A percentile compares a stretch with the other conserved stretches of the same genome.
Evolutionary conservation across 1,139 yeast genomes (phyloP).

Genomic region (Yamadazyma sp.): DNA sequence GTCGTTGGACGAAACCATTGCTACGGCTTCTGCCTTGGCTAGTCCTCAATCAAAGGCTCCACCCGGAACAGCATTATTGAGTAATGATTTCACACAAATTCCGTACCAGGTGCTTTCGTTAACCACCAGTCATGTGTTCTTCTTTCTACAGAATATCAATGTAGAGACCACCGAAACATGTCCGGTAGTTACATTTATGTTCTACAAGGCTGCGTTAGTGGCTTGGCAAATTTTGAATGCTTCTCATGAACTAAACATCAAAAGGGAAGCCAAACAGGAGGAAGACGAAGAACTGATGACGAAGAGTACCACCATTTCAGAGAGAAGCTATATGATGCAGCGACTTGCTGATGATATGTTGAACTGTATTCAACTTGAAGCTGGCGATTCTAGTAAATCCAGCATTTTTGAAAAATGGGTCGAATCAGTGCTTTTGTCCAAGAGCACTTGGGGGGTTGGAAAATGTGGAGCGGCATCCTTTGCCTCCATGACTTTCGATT

Average conservation of each 20-base stretch:
- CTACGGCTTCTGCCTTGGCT: constrained; percentile 5
- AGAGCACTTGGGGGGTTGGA: constrained; percentile 3
- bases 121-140: constrained; percentile 1
- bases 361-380: constrained; percentile 1
- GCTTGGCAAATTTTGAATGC: constrained; percentile 5
- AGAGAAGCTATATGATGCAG: constrained; percentile 1
- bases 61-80: constrained; percentile 3
- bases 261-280: neutral
- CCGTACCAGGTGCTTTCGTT: constrained; percentile 3
- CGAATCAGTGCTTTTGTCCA: constrained; percentile 1
- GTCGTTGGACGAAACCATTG: constrained; percentile 3
- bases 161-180: neutral
- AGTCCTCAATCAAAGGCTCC: constrained; percentile 4
- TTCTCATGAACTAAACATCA: neutral
- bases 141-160: neutral
- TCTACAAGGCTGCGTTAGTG: constrained; percentile 4
- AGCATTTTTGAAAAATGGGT: constrained; percentile 3
- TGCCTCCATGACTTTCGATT: neutral
- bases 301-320: neutral
- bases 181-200: constrained; percentile 3
- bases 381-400: neutral
- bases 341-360: constrained; percentile 3
- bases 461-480: constrained; percentile 5
- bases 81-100: constrained; percentile 1
- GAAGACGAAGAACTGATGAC: neutral